phyloP scores from a whole-genome alignment of 192 early-diverging fungal genomes.

The Powellomyces hirtus region DNA sequence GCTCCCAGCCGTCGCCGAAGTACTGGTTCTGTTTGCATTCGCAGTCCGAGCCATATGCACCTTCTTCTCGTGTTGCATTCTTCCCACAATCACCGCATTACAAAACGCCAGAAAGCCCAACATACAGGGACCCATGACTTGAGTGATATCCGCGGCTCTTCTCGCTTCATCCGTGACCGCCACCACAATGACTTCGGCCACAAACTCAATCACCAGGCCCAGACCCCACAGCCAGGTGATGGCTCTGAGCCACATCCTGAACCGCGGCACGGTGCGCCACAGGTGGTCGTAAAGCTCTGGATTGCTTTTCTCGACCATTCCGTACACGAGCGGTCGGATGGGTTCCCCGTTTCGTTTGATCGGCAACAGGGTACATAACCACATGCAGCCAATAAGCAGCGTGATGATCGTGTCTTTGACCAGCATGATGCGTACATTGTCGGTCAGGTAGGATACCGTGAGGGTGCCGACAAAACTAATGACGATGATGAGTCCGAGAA shows the following conservation, averaged over 20 bases:
- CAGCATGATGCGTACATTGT: slow-evolving; percentile 2
- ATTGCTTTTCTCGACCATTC: not conserved
- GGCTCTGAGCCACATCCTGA: not conserved
- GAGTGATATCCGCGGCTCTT: not conserved
- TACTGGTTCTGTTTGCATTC: too few relatives aligned
- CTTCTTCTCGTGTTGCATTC: too few relatives aligned
- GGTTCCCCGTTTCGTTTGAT: not conserved
- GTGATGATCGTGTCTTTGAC: not conserved
- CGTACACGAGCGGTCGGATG: not conserved
- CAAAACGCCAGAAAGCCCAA: not conserved
- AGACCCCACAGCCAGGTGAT: not conserved
- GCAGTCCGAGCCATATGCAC: too few relatives aligned
- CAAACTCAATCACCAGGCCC: not conserved
- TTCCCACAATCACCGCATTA: not conserved
- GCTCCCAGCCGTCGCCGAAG: too few relatives aligned
- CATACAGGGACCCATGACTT: not conserved
- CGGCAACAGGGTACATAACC: not conserved
- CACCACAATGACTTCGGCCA: not conserved
- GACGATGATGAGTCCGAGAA: not conserved
- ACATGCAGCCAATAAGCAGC: not conserved
- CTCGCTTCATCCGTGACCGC: not conserved
- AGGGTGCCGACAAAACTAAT: not conserved
- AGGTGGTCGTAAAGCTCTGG: not conserved
- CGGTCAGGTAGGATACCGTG: not conserved
- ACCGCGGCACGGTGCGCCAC: not conserved